Evolutionary conservation across 352 stramenopile genomes (phyloP), one percentile per base, ranked within the genome.

Genomic region (Phytophthora nicotianae): DNA sequence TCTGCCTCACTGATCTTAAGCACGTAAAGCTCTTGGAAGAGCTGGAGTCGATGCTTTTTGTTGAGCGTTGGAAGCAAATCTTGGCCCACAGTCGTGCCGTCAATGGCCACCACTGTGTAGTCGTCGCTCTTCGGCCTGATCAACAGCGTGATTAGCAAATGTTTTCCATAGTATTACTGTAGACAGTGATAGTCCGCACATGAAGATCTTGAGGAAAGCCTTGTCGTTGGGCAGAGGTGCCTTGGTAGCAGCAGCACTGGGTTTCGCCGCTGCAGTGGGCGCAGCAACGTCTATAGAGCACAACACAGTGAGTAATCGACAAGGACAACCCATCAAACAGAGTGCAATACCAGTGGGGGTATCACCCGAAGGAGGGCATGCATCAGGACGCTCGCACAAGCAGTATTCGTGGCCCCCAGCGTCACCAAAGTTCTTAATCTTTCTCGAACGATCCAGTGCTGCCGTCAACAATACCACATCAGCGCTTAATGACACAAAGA

Each of bases 361-460:
- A 42, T 93, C 84, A 10, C 80, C 77, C 2, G 76, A 81, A 13
- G 88, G 88, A 11, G 88, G 88, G 53, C 88, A 96, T 1, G 84
- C 86, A 54, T 96, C 88, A 1, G 88, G 86, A 17, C 88, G 81
- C 27, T 96, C 88, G 58, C 88, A 96, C 26, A 96, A 66, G 55
- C 88, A 96, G 54, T 93, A 96, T 49, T 95, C 86, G 43, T 96
- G 88, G 4, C 85, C 86, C 0, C 86, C 87, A 27, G 86, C 86
- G 54, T 96, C 87, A n/a, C 88, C 88, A 75, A 96, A 95, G 68
- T 95, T 95, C 66, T 96, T 96, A 57, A 96, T 96, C 65, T 93
- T 95, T 7, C 88, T 72, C 5, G 86, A 95, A 13, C 86, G 79
- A 50, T 96, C 86, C 13, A 96, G 64, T 4, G 88, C 88, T 93